Base-by-base conservation (phyloP, 2,329 filamentous ascomycete species). In the Curvularia eragrostidis region DNA sequence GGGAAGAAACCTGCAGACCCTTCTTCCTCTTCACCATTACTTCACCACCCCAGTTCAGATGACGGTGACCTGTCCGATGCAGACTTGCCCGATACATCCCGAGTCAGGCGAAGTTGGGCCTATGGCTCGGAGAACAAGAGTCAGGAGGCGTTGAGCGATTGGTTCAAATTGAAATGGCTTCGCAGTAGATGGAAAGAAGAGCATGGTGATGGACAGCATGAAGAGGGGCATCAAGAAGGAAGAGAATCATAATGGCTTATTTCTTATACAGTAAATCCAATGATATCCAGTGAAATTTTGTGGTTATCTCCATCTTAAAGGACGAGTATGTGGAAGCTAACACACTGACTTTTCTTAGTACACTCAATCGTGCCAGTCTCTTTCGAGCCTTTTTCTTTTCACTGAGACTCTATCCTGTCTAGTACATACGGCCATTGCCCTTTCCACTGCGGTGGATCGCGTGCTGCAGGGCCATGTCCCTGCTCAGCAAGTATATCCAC, bases 101-200 rank as follows among this genome's bases (percentile, higher is more conserved):
- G 65, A 41, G 63, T 63, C 46, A 63, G 70, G 42, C 66, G 68
- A 10, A 72, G 63, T 2, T 75, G 72, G 72, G 66, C 62, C 5
- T 66, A 65, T 15, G 62, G 63, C 26, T 59, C 63, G 3, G 60
- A 52, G 24, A 61, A 61, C n/a, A 64, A 61, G 41, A 61, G 62
- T 24, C 63, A 71, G 36, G 73, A 74, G 10, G 67, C 60, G 3
- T 30, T 71, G 9, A 73, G 72, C 7, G 73, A 75, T 48, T 77
- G 74, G 75, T 70, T 77, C 21, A 75, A 72, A 52, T 54, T 77
- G 48, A 73, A 72, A 44, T 77, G 74, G 74, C 76, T 75, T 73
- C 69, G 73, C 39, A 75, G 75, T 66, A 70, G 62, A 54, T 68
- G 70, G 67, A 68, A 67, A 56, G 73, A 75, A 6, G 66, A 64